Base-by-base conservation (phyloP, 2,329 filamentous ascomycete species). In the Drechslerella coelobrocha region DNA sequence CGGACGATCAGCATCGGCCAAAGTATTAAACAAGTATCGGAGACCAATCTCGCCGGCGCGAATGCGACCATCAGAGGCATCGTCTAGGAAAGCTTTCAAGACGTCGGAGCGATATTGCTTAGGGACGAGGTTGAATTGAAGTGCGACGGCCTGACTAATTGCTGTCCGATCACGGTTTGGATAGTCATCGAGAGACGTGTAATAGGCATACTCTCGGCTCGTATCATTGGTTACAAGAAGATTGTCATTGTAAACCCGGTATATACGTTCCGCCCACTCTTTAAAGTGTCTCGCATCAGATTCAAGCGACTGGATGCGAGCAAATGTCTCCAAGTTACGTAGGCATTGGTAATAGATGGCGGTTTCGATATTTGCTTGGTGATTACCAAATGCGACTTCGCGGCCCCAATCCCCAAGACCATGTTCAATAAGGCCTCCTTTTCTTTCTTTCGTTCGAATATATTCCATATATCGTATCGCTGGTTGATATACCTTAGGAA, bases 331-430 rank as follows among this genome's bases (percentile, higher is more conserved):
- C 14, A 78, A 73, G 47, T 78, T 78, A 14, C 78, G 75, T 0
- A 81, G 76, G 47, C 80, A 81, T 45, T 79, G 76, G 72, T 81
- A 80, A 74, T 81, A 81, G 8, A 81, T 76, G 0, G 80, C 80
- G 4, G 80, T 81, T 68, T 81, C 80, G 19, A 81, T 81, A 68
- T 81, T 81, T 39, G 80, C 80, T 74, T 81, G 80, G 41, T 79
- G 78, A 59, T 81, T 81, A 2, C 80, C 80, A 48, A 77, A 80
- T 0, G 80, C 80, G 31, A 81, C 81, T 26, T 79, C 78, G 1
- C 79, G 77, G 2, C 80, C 80, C 80, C 80, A 81, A 45, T 81
- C 80, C 3, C 80, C 80, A 0, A 81, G 77, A 0, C 79, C 80
- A 56, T 81, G 80, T 63, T 80, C 79, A 21, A 81, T 81, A 2